Evolutionary conservation across 73 alveolate genomes (phyloP), one percentile per base, ranked within the genome.

Genomic region (Uronychia binucleata): DNA sequence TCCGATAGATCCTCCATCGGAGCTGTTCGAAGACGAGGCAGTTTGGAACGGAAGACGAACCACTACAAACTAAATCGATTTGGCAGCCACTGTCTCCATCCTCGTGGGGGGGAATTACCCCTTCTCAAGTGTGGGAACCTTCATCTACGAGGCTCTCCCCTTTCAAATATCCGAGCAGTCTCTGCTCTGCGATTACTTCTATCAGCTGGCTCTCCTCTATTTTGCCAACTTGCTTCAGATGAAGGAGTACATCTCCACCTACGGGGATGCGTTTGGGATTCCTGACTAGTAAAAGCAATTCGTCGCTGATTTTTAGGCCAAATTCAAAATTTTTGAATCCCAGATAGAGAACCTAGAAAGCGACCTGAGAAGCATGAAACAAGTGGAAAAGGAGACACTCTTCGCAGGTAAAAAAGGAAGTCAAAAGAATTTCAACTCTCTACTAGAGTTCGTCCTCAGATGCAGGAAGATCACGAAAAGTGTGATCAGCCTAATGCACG

Each of bases 81-180:
- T 88, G 13, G 88, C 74, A 25, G 74, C 92, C 0, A 88, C 94
- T 28, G 27, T 88, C 13, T 33, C 88, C 28, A 29, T 85, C 31
- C 81, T 88, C 0, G 29, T 88, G n/a, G 88, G 88, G 8, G 57
- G 33, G 1, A 78, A 75, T 8, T 79, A 85, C 26, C 94, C 94
- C 0, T 88, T 67, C 76, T 59, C 77, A 34, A 88, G 85, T 83
- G 33, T 88, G 1, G 94, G 94, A 25, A n/a, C 67, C 26, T 85
- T 84, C 0, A 88, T 88, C 34, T 75, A 58, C 26, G 85, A 88
- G n/a, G 31, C 85, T 27, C 26, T 76, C 34, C 58, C 58, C 27
- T 46, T 46, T 19, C 5, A 46, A 19, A 5, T 46, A 46, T 46
- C 67, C 19, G 67, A 46, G 67, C 5, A 46, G n/a, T 46, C 5